Percentiles rank a stretch among this genome's conserved stretches.
Conservation (phyloP, 257 asterid species). For the Solanum ossicruentum region DNA sequence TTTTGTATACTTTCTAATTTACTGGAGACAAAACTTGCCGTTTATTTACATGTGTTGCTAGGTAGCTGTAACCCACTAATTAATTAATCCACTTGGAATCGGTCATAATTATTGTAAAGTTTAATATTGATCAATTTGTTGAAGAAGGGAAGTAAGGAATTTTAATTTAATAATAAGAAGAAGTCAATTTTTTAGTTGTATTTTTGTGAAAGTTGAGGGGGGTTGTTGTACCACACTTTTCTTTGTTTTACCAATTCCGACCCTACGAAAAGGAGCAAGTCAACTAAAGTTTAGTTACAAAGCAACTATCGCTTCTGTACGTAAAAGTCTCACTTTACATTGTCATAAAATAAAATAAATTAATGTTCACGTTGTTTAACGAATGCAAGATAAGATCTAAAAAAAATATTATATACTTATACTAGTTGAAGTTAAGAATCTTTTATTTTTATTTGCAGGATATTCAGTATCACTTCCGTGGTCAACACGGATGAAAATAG, state of each 20-base stretch:
- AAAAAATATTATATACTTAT: not conserved
- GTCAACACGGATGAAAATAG: constrained; percentile 82
- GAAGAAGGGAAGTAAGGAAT: not conserved
- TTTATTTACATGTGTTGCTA: not conserved
- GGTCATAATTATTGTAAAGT: not conserved
- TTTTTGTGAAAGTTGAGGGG: not conserved
- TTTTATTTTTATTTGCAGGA: constrained; percentile 16
- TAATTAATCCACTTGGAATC: not conserved
- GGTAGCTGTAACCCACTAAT: not conserved
- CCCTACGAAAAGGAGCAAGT: not conserved
- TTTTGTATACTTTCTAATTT: no score
- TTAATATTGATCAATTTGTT: not conserved
- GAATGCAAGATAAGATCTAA: not conserved
- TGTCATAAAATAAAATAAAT: not conserved
- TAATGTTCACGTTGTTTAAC: not conserved
- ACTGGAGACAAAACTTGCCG: no score
- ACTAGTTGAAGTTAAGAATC: not conserved
- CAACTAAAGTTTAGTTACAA: not conserved
- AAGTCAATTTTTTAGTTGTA: not conserved
- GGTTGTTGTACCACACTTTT: not conserved
- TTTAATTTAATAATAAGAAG: not conserved
- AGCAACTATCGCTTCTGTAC: not conserved
- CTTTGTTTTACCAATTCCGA: not conserved
- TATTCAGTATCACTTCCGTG: constrained; percentile 81
- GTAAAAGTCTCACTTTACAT: not conserved